Evolutionary conservation across 495 filamentous ascomycete species (phyloP).

Genomic region (Cercophora scortea): DNA sequence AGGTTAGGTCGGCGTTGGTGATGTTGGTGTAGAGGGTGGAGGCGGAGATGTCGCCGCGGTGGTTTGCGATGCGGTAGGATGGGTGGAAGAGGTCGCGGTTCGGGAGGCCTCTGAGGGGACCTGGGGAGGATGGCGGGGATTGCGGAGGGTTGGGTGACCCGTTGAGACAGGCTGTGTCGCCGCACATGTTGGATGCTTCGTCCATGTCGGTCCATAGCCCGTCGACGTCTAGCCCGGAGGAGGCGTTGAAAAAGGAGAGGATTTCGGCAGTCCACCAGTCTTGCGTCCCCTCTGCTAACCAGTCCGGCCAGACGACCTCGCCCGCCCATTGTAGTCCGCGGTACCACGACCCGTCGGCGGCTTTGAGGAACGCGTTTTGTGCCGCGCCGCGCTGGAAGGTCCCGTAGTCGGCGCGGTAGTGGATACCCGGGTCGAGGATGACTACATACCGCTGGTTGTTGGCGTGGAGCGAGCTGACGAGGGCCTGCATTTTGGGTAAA

Average conservation of each 20-base stretch:
- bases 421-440: conserved; percentile 82
- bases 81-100: conserved; percentile 61
- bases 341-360: conserved; percentile 57
- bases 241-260: conserved; percentile 51
- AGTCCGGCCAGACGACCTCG: conserved; percentile 74
- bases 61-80: conserved; percentile 65
- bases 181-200: conserved; percentile 23
- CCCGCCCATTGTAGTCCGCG: conserved; percentile 82
- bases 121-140: not conserved
- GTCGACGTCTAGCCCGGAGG: conserved; percentile 69
- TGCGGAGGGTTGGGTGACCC: not conserved
- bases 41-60: conserved; percentile 54
- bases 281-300: conserved; percentile 62
- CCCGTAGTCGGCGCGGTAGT: conserved; percentile 50
- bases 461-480: conserved; percentile 62
- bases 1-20: conserved; percentile 59
- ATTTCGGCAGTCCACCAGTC: conserved; percentile 75
- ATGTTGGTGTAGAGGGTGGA: conserved; percentile 68
- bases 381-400: conserved; percentile 55
- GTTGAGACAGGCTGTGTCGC: conserved; percentile 7
- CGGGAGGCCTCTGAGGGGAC: conserved; percentile 43
- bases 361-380: conserved; percentile 55
- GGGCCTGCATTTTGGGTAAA: conserved; percentile 52
- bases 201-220: conserved; percentile 88
- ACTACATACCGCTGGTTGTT: conserved; percentile 72